These are phyloP conservation scores for Collybiopsis luxurians DNA, from an alignment of 768 basidiomycete genomes.

Conservation along the genomic window DNA sequence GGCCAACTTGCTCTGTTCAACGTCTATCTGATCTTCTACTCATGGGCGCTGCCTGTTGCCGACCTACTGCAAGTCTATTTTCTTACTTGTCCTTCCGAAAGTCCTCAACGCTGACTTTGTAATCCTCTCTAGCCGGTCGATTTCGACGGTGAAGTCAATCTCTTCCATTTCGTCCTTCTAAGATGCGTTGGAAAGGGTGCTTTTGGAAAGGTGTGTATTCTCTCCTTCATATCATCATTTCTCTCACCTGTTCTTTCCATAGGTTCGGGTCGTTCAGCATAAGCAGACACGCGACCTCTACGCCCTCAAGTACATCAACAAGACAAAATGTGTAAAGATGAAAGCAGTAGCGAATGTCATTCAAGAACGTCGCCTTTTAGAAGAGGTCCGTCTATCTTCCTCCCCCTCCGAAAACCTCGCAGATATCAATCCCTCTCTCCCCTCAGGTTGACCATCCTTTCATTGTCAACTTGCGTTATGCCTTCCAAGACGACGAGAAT, in stretches of 20 bases:
- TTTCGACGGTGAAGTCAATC: slow-evolving; percentile 92
- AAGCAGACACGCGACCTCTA: slow-evolving; percentile 97
- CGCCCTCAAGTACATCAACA: slow-evolving; percentile 99
- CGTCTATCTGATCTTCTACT: not conserved
- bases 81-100: not conserved
- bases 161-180: slow-evolving; percentile 94
- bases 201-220: slow-evolving; percentile 82
- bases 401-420: slow-evolving; percentile 5
- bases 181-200: slow-evolving; percentile 98
- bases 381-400: slow-evolving; percentile 71
- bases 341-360: slow-evolving; percentile 97
- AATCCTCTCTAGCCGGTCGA: slow-evolving; percentile 72
- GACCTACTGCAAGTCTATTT: slow-evolving; percentile 58
- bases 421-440: slow-evolving; percentile 16
- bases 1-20: not conserved
- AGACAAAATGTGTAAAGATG: slow-evolving; percentile 97
- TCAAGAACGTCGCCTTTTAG: slow-evolving; percentile 90
- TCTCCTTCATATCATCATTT: slow-evolving; percentile 5
- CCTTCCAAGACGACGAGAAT: slow-evolving; percentile 97
- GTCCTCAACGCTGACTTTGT: no score
- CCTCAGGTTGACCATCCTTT: slow-evolving; percentile 90
- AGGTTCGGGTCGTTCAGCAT: slow-evolving; percentile 99
- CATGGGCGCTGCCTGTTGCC: slow-evolving; percentile 88
- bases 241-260: not conserved
- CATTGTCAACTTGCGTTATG: slow-evolving; percentile 92